A percentile compares a stretch with the other conserved stretches of the same genome.
phyloP scores from a whole-genome alignment of 805 yeast genomes.

The Metschnikowia arizonensis region DNA sequence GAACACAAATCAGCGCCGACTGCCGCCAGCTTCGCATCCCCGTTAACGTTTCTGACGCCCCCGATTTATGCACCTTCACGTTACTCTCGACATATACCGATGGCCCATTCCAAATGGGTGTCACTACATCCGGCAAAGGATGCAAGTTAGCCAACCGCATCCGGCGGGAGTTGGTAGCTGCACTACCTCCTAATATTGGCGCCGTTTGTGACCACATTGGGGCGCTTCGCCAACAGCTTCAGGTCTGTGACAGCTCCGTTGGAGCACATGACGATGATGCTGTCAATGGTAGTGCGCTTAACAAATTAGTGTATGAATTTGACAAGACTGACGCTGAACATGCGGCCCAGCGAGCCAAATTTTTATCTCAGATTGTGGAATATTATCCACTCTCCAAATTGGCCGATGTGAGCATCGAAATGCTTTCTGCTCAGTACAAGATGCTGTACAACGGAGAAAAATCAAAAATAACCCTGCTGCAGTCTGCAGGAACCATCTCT shows the following conservation, averaged over 20 bases:
- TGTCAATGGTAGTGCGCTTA: conserved; percentile 54
- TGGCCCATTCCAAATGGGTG: conserved; percentile 76
- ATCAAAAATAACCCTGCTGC: neutral
- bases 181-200: conserved; percentile 68
- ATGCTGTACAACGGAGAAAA: conserved; percentile 7
- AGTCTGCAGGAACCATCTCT: conserved; percentile 54
- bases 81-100: conserved; percentile 65
- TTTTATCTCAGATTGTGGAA: conserved; percentile 88
- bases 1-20: conserved; percentile 39
- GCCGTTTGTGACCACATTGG: conserved; percentile 69
- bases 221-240: conserved; percentile 51
- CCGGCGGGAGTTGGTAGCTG: conserved; percentile 63
- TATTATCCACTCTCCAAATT: conserved; percentile 75
- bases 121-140: conserved; percentile 85
- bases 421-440: conserved; percentile 44
- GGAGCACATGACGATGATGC: conserved; percentile 70
- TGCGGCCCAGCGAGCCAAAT: conserved; percentile 62
- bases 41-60: conserved; percentile 70
- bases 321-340: conserved; percentile 48
- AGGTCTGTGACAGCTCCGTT: conserved; percentile 46
- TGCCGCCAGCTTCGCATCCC: conserved; percentile 73
- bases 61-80: conserved; percentile 71
- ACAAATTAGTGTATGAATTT: conserved; percentile 58
- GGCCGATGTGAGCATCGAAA: conserved; percentile 55
- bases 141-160: conserved; percentile 80